Base-by-base conservation (phyloP, 106 monocot species). In the Acorus gramineus region DNA sequence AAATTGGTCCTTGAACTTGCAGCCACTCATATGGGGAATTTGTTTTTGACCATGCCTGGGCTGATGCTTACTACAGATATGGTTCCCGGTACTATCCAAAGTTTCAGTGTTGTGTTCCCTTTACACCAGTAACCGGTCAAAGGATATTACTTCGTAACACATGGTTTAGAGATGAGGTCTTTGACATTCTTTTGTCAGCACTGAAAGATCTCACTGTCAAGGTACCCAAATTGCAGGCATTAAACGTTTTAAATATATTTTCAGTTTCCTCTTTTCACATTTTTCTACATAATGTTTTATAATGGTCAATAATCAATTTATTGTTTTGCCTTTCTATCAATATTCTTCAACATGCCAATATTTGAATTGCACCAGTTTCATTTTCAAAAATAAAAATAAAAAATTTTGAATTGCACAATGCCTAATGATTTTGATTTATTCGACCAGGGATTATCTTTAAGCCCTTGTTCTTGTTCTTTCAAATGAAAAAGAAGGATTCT, bases 1-100 rank as follows among this genome's bases (percentile, higher is more conserved):
- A 45, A 53, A 44, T 50, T 50, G 11, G 52, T 44, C 52, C 67
- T 43, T 74, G 62, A 74, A 69, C 61, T 61, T 78, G 68, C 87
- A 96, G 96, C 73, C 96, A 96, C 62, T 96, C 96, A 14, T 87
- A 85, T 71, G 96, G 96, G 58, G 96, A 96, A 66, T 96, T 74
- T 81, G 96, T 96, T 46, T 96, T 96, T 79, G 96, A 96, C 55
- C 78, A 96, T 63, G 85, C 91, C n/a, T 96, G 96, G 96, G 96
- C 96, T 47, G 87, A 96, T 79, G 85, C 96, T 63, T 91, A 87
- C 74, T 83, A 91, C 49, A 82, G 85, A 77, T 96, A 91, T 77
- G 96, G 96, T 65, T 67, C 65, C 28, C 61, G 74, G 6, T 96
- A 96, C 69, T 96, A 96, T 69, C 96, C 96, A 58, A 96, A 96